phyloP scores from a whole-genome alignment of 2,329 filamentous ascomycete species.

The Zalaria obscura region DNA sequence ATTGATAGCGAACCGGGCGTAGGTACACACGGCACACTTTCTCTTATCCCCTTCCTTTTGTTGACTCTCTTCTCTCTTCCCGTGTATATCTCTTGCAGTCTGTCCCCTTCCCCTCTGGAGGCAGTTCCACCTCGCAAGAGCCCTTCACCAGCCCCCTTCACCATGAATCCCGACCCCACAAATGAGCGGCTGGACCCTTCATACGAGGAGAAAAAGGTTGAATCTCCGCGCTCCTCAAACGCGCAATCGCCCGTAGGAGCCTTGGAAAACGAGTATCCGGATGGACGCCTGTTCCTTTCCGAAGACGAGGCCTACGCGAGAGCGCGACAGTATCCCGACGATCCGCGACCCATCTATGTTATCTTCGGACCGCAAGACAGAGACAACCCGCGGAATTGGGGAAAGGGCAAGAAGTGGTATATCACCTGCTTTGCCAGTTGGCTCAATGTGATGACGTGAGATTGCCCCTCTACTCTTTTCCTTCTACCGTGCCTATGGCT shows the following conservation, averaged over 20 bases:
- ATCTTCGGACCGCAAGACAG: conserved; percentile 9
- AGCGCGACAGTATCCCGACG: conserved; percentile 8
- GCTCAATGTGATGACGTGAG: conserved; percentile 13
- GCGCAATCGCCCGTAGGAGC: background rate
- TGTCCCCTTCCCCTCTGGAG: no score
- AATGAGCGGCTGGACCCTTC: background rate
- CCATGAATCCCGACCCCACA: no score
- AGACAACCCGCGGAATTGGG: conserved; percentile 28
- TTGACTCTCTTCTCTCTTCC: no score
- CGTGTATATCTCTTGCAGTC: no score
- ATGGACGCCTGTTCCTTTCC: conserved; percentile 1
- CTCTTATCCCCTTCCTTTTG: no score
- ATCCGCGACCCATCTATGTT: conserved; percentile 9
- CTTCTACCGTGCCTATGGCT: no score
- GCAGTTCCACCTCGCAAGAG: no score
- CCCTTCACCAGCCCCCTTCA: no score
- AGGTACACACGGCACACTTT: no score
- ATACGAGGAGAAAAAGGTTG: conserved; percentile 5
- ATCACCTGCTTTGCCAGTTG: conserved; percentile 25
- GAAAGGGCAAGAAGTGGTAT: conserved; percentile 24
- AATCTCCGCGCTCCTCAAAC: conserved; percentile 2
- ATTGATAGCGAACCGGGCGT: no score
- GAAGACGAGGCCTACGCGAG: conserved; percentile 9
- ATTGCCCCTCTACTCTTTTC: background rate
- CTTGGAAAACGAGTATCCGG: conserved; percentile 1